Percentiles rank a stretch among this genome's conserved stretches.
Conservation (phyloP, 1,284 basidiomycete species). For the Quambalaria eucalypti region DNA sequence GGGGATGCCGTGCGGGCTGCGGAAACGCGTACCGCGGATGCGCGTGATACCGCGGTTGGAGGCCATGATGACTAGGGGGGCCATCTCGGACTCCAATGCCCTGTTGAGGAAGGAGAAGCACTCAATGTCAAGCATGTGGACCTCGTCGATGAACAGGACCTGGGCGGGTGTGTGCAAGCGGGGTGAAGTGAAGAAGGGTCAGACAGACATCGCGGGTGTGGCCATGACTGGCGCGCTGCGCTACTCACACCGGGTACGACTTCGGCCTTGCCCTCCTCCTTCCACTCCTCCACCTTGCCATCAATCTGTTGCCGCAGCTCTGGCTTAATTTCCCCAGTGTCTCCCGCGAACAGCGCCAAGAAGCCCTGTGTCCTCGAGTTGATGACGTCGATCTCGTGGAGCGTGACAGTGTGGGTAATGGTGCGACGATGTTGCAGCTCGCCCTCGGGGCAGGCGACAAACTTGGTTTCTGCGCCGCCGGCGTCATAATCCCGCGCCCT, state of each 20-base stretch:
- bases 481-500: constrained; percentile 95
- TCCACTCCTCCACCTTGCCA: constrained; percentile 91
- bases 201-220: background rate
- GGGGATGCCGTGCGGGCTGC: constrained; percentile 86
- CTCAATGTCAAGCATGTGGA: constrained; percentile 97
- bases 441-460: constrained; percentile 94
- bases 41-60: constrained; percentile 89
- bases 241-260: constrained; percentile 68
- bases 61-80: constrained; percentile 95
- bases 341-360: constrained; percentile 59
- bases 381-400: constrained; percentile 99
- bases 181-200: background rate
- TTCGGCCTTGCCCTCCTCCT: constrained; percentile 96
- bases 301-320: constrained; percentile 95
- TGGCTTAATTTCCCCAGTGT: constrained; percentile 97
- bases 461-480: constrained; percentile 88
- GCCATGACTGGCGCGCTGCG: background rate
- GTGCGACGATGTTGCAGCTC: constrained; percentile 95
- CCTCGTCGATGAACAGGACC: constrained; percentile 55
- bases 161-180: no score
- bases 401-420: constrained; percentile 88
- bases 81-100: constrained; percentile 83
- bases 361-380: constrained; percentile 90
- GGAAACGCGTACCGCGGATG: constrained; percentile 89
- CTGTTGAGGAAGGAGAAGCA: constrained; percentile 98